Percentiles rank a stretch among this genome's conserved stretches.
Evolutionary conservation across 345 rosid genomes (phyloP).

Genomic region (Eucalyptus brandiana): DNA sequence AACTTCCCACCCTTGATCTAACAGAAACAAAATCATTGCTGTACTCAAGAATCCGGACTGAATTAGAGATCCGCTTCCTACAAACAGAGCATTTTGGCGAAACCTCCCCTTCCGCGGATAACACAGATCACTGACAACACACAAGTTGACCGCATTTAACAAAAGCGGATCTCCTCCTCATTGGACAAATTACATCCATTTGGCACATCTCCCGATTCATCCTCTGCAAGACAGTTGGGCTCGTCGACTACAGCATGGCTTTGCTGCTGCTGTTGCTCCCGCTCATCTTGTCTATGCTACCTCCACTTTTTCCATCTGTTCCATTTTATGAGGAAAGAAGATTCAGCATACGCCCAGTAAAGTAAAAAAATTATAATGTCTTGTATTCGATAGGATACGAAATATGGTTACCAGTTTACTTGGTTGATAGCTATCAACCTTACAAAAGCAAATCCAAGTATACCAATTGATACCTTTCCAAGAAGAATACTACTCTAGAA

Average conservation of each 20-base stretch:
- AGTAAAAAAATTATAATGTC: too few relatives aligned
- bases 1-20: neutral
- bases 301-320: conserved; percentile 59
- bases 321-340: conserved; percentile 44
- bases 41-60: conserved; percentile 41
- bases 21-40: neutral
- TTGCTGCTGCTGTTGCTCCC: conserved; percentile 9
- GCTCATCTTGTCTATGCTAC: conserved; percentile 10
- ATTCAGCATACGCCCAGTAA: neutral
- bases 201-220: conserved; percentile 45
- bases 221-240: conserved; percentile 7
- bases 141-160: conserved; percentile 85
- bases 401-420: neutral
- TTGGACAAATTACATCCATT: conserved; percentile 75
- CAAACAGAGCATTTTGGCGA: conserved; percentile 78
- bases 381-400: neutral
- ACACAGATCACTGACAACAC: conserved; percentile 71
- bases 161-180: conserved; percentile 52
- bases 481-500: conserved; percentile 51
- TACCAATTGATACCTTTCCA: conserved; percentile 48
- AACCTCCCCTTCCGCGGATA: conserved; percentile 40
- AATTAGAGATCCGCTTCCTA: conserved; percentile 39
- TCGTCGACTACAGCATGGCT: conserved; percentile 3
- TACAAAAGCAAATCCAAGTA: conserved; percentile 59
- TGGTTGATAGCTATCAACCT: conserved; percentile 23